Base-by-base conservation (phyloP, 202 grass and related monocot genomes). In the Musa balbisiana region DNA sequence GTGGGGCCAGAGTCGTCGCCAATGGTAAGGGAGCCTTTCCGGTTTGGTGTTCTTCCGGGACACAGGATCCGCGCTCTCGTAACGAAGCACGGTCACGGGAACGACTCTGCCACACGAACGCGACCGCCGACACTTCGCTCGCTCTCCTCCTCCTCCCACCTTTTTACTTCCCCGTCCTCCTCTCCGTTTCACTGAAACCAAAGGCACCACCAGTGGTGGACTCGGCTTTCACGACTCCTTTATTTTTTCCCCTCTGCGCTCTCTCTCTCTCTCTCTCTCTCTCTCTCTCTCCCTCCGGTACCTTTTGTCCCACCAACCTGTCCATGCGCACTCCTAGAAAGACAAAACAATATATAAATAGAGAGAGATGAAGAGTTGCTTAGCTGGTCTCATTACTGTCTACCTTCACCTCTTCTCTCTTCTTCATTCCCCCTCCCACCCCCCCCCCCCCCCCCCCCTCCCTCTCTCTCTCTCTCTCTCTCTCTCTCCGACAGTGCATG, bases 241-340 rank as follows among this genome's bases (percentile, higher is more conserved):
- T 51, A 3, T 49, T 10, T 51, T 70, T 69, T 69, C 29, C 19
- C 27, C 27, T 49, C 13, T 43, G 12, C 9, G 0, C 49, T 12
- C 19, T 11, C 33, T 43, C 23, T 49, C 13, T 43, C 9, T 33
- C 5, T 1, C 25, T 27, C 27, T 27, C 27, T 27, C 26, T 2
- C 27, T 9, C 14, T 69, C 33, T 49, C 33, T 51, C 20, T 33
- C 20, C 6, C 12, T 67, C 64, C 64, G 64, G 64, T 3, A 67
- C 22, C 64, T 67, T 43, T 67, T 67, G 64, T 23, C 67, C 43
- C 67, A 70, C 67, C 63, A 65, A 8, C 22, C 67, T 51, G 67
- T 70, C 67, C 67, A 21, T 51, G 49, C 33, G 49, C 33, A 70
- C 26, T 21, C 33, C 33, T n/a, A 22, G n/a, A 70, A 11, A 70